phyloP scores from a whole-genome alignment of 805 yeast species.

The Saccharomycopsis microspora region DNA sequence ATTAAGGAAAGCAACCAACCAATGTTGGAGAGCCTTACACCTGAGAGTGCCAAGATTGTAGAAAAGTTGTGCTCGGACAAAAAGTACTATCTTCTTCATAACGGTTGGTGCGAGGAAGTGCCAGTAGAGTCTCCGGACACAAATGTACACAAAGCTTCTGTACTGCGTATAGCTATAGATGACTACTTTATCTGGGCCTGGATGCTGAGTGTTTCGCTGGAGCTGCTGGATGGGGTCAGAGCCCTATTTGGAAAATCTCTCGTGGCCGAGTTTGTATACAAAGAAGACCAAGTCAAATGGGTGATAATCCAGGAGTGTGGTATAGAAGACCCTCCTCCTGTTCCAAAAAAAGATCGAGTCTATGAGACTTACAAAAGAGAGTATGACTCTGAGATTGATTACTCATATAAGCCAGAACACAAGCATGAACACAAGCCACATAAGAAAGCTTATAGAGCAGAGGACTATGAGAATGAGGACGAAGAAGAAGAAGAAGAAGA shows the following conservation, averaged over 20 bases:
- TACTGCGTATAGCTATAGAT: slow-evolving; percentile 60
- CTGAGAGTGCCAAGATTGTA: slow-evolving; percentile 56
- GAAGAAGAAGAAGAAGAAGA: no score
- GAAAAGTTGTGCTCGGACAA: slow-evolving; percentile 24
- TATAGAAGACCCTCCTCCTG: slow-evolving; percentile 6
- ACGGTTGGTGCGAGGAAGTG: slow-evolving; percentile 24
- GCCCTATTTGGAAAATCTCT: slow-evolving; percentile 70
- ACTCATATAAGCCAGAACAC: no score
- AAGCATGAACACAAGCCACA: no score
- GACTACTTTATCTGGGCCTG: slow-evolving; percentile 91
- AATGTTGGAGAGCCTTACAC: slow-evolving; percentile 53
- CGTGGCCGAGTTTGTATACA: slow-evolving; percentile 70
- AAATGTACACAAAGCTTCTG: slow-evolving; percentile 29
- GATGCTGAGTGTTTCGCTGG: slow-evolving; percentile 68
- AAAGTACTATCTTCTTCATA: slow-evolving; percentile 9
- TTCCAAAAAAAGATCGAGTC: not conserved
- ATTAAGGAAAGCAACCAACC: slow-evolving; percentile 46
- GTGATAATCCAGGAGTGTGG: slow-evolving; percentile 61
- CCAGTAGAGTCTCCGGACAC: slow-evolving; percentile 19
- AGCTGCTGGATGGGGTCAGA: slow-evolving; percentile 55
- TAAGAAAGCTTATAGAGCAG: no score
- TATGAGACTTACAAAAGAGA: no score
- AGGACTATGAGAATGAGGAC: no score
- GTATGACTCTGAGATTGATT: no score
- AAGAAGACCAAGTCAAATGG: slow-evolving; percentile 70